phyloP scores from a whole-genome alignment of 805 yeast genomes.

The Pichia heedii region DNA sequence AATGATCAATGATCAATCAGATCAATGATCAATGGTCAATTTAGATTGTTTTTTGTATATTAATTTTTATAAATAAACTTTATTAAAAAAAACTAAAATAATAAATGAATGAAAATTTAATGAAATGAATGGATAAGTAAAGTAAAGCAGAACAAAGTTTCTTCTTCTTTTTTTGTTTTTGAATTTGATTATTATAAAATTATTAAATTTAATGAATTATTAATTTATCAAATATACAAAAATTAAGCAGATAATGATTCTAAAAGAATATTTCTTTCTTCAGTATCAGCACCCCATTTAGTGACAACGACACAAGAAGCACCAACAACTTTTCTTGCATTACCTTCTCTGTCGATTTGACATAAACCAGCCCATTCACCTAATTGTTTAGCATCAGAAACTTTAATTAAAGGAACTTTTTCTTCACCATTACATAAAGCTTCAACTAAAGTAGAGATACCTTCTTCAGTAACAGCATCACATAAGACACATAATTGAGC shows the following conservation, averaged over 20 bases:
- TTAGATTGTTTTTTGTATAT: no score
- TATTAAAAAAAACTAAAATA: no score
- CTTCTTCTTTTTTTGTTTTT: no score
- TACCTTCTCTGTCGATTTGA: slow-evolving; percentile 99
- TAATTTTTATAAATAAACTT: no score
- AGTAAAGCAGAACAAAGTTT: no score
- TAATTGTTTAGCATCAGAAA: slow-evolving; percentile 97
- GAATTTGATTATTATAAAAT: not conserved
- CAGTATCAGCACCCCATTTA: slow-evolving; percentile 99
- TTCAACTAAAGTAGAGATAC: slow-evolving; percentile 95
- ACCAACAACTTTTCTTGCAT: slow-evolving; percentile 99
- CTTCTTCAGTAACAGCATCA: slow-evolving; percentile 97
- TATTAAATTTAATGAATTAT: not conserved
- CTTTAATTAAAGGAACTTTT: slow-evolving; percentile 97
- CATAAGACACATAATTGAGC: slow-evolving; percentile 96
- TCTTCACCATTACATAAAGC: slow-evolving; percentile 97
- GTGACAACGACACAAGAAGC: slow-evolving; percentile 99
- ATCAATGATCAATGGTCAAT: no score
- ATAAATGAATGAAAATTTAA: no score
- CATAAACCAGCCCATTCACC: slow-evolving; percentile 99
- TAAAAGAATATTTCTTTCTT: slow-evolving; percentile 91
- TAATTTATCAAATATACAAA: slow-evolving; percentile 29
- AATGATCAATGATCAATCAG: no score
- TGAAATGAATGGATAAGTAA: no score
- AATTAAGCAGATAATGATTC: slow-evolving; percentile 86